phyloP scores from a whole-genome alignment of 2,329 filamentous ascomycete species.

The Exophiala bonariae region DNA sequence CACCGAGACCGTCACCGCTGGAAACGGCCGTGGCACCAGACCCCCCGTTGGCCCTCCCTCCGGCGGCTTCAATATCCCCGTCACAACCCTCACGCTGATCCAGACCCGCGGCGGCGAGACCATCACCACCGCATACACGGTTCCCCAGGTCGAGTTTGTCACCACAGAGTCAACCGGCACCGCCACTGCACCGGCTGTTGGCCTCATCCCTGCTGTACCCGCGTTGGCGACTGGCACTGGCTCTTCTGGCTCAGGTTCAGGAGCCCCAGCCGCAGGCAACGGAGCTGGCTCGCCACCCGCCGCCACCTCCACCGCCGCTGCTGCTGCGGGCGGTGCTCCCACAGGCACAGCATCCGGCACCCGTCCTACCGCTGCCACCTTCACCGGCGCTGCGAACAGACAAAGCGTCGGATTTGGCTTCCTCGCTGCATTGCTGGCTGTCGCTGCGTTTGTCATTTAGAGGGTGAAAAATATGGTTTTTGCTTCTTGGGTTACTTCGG shows the following conservation, averaged over 20 bases:
- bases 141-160: slow-evolving; percentile 46
- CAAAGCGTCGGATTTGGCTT: slow-evolving; percentile 29
- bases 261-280: not conserved
- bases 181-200: slow-evolving; percentile 22
- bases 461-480: no score
- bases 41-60: slow-evolving; percentile 14
- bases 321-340: not conserved
- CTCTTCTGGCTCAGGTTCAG: slow-evolving; percentile 1
- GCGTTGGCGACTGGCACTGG: slow-evolving; percentile 1
- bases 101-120: slow-evolving; percentile 27
- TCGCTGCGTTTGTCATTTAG: slow-evolving; percentile 23
- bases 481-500: no score
- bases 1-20: slow-evolving; percentile 31
- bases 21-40: slow-evolving; percentile 18
- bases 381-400: slow-evolving; percentile 35
- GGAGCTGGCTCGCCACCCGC: not conserved
- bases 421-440: slow-evolving; percentile 18
- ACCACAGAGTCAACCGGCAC: slow-evolving; percentile 33
- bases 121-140: slow-evolving; percentile 40
- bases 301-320: not conserved
- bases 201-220: slow-evolving; percentile 19
- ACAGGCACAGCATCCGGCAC: slow-evolving; percentile 14
- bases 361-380: slow-evolving; percentile 33
- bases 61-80: slow-evolving; percentile 27
- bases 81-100: slow-evolving; percentile 43